phyloP scores from a whole-genome alignment of 2,329 filamentous ascomycete species.

The Colletotrichum viniferum region DNA sequence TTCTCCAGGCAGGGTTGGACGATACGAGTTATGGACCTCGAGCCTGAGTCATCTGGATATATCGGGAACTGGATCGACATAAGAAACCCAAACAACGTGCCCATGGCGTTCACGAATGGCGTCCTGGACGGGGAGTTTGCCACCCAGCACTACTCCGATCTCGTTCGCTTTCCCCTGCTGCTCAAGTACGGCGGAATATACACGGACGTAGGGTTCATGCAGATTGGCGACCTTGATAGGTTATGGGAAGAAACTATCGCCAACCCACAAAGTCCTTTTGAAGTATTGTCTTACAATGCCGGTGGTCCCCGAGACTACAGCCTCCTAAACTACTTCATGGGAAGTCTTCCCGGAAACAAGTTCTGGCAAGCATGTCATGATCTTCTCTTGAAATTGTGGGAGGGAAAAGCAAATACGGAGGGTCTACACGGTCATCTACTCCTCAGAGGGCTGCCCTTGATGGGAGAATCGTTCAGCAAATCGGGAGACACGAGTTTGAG shows the following conservation, averaged over 20 bases:
- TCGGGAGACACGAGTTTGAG: slow-evolving; percentile 31
- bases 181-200: slow-evolving; percentile 62
- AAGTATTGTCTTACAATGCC: slow-evolving; percentile 51
- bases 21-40: slow-evolving; percentile 41
- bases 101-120: slow-evolving; percentile 33
- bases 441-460: slow-evolving; percentile 46
- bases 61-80: neutral
- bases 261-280: slow-evolving; percentile 47
- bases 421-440: slow-evolving; percentile 54
- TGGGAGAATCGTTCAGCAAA: slow-evolving; percentile 39
- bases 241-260: slow-evolving; percentile 56
- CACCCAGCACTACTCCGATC: slow-evolving; percentile 60
- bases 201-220: slow-evolving; percentile 60
- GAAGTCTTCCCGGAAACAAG: slow-evolving; percentile 8
- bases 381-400: slow-evolving; percentile 58
- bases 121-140: slow-evolving; percentile 53
- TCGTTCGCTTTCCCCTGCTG: slow-evolving; percentile 62
- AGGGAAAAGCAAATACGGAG: slow-evolving; percentile 52
- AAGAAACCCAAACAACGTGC: neutral
- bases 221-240: slow-evolving; percentile 60
- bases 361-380: slow-evolving; percentile 40
- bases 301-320: slow-evolving; percentile 36
- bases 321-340: slow-evolving; percentile 56
- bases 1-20: slow-evolving; percentile 38
- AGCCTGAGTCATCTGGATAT: neutral